phyloP scores from a whole-genome alignment of 129 eudicot genomes.

The Logfia minima region DNA sequence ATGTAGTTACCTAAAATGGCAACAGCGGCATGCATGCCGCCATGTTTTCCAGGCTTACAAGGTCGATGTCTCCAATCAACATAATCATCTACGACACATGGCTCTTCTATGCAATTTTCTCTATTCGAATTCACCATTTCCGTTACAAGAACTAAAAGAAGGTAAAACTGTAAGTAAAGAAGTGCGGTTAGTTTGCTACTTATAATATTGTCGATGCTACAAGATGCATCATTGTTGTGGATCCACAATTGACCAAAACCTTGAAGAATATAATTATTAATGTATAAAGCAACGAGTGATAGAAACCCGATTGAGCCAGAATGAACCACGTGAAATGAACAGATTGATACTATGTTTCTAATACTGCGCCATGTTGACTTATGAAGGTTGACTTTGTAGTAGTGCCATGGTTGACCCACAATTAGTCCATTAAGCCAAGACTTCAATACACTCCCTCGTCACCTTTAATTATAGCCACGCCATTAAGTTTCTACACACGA shows the following conservation, averaged over 20 bases:
- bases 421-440: conserved; percentile 36
- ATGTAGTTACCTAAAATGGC: conserved; percentile 55
- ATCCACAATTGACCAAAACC: conserved; percentile 35
- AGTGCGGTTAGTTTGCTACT: conserved; percentile 33
- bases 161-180: conserved; percentile 1
- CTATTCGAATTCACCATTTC: conserved; percentile 36
- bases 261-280: conserved; percentile 17
- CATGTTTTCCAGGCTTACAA: conserved; percentile 66
- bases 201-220: conserved; percentile 23
- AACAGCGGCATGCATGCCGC: conserved; percentile 77
- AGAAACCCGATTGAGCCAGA: conserved; percentile 33
- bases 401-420: conserved; percentile 42
- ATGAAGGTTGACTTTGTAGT: conserved; percentile 34
- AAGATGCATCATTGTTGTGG: conserved; percentile 36
- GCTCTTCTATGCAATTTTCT: conserved; percentile 26
- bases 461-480: conserved; percentile 35
- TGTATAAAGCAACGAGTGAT: conserved; percentile 32
- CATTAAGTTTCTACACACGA: conserved; percentile 30
- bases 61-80: conserved; percentile 82
- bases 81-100: conserved; percentile 19
- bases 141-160: background rate
- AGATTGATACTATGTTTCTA: conserved; percentile 35
- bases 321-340: conserved; percentile 41
- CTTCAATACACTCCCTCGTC: conserved; percentile 37
- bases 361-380: conserved; percentile 47